Percentiles rank a stretch among this genome's conserved stretches.
These are phyloP conservation scores for Sugiyamaella neomexicana DNA, from an alignment of 1,139 yeast species.

Conservation along the genomic window DNA sequence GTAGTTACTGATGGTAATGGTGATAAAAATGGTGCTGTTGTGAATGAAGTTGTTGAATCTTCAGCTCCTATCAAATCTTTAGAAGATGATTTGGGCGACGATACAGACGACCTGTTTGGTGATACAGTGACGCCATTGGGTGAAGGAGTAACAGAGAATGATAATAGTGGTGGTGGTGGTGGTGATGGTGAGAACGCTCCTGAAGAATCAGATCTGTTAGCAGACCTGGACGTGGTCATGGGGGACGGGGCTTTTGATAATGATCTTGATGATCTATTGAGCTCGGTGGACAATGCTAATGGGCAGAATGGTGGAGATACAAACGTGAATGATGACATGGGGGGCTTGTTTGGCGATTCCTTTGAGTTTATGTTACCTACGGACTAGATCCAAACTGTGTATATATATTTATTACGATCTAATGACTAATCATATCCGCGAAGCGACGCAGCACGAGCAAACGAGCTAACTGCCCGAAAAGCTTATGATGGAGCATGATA, in stretches of 20 bases:
- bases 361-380: conserved; percentile 31
- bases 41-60: conserved; percentile 16
- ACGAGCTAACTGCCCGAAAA: no score
- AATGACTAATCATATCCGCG: not conserved
- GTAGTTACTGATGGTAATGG: not conserved
- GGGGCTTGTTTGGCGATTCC: conserved; percentile 35
- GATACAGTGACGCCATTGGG: conserved; percentile 11
- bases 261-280: conserved; percentile 18
- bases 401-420: conserved; percentile 10
- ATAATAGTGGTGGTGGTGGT: not conserved
- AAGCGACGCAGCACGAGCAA: no score
- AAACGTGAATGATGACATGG: conserved; percentile 19
- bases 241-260: conserved; percentile 16
- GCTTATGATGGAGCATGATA: no score
- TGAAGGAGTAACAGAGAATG: conserved; percentile 5
- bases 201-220: conserved; percentile 9
- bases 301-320: conserved; percentile 8
- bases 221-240: conserved; percentile 14
- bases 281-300: conserved; percentile 13
- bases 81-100: conserved; percentile 18
- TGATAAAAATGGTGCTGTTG: no score
- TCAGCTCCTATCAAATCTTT: conserved; percentile 4
- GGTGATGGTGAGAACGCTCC: not conserved
- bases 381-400: not conserved
- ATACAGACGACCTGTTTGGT: conserved; percentile 14